Evolutionary conservation across 176 grass and related monocot genomes (phyloP), one percentile per base, ranked within the genome.

Genomic region (Rhynchospora tenuis): DNA sequence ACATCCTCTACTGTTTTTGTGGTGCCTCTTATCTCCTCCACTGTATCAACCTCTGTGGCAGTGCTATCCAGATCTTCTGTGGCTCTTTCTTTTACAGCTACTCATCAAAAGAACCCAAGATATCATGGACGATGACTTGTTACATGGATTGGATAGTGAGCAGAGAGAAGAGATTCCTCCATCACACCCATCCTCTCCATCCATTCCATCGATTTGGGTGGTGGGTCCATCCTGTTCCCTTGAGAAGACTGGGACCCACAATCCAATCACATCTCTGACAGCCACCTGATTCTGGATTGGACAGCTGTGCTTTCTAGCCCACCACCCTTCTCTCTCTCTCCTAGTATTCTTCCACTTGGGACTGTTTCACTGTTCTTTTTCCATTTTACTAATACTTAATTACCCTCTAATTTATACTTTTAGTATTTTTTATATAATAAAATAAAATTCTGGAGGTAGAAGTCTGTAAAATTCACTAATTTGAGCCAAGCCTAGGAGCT

Each of bases 271-370:
- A 81, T 63, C 54, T 61, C 73, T 76, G 73, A 76, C 73, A 76
- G 73, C 73, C 73, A 76, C 73, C 73, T 76, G 24, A 76, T 76
- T 24, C 13, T 76, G 14, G 22, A 55, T 76, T 76, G 48, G 73
- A 76, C 73, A 76, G 73, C 73, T 76, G 73, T 76, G 73, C 73
- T 76, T 55, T 81, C 27, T 63, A 63, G 54, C 57, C 42, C 54
- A 62, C 28, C 59, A 81, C 54, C 2, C 2, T 16, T 17, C 16
- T 57, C 13, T 38, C 51, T 63, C 54, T 46, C 59, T 63, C 28
- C 59, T 81, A 81, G 29, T 43, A 81, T 62, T 38, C 15, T 61
- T 6, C 59, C 54, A 81, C 42, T 63, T 46, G 57, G 6, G 11
- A 54, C 2, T 54, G 71, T 75, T 75, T 76, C 2, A 14, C 22